A percentile compares a stretch with the other conserved stretches of the same genome.
These are phyloP conservation scores for Aechmea fasciata DNA, from an alignment of 176 grass and related monocot species.

Conservation along the genomic window DNA sequence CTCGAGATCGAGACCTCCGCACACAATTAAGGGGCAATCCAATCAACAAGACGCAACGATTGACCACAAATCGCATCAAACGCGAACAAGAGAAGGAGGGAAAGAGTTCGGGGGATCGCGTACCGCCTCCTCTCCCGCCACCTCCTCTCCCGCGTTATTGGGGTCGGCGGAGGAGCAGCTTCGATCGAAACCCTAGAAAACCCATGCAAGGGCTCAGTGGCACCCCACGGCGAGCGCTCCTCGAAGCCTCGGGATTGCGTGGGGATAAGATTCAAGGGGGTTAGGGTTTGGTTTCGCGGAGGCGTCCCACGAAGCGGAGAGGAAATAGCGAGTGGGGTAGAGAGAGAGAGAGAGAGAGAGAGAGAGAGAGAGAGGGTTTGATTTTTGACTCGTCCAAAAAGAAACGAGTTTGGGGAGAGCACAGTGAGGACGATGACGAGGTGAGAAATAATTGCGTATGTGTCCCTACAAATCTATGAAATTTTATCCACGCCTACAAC, in stretches of 20 bases:
- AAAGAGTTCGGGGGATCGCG: neutral
- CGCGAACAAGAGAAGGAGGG: neutral
- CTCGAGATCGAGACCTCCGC: neutral
- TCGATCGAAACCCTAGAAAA: neutral
- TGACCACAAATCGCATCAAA: neutral
- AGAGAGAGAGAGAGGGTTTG: neutral
- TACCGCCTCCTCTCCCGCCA: neutral
- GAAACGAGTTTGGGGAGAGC: conserved; percentile 47
- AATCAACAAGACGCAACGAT: neutral
- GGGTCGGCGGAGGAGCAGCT: neutral
- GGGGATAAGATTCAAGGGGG: neutral
- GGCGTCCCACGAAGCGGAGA: neutral
- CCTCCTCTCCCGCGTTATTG: neutral
- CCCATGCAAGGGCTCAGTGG: neutral
- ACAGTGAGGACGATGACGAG: conserved; percentile 27
- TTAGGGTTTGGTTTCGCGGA: neutral
- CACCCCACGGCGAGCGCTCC: neutral
- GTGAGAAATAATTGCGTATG: conserved; percentile 10
- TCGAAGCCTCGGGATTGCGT: neutral
- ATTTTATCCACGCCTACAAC: no score
- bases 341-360: conserved; percentile 12
- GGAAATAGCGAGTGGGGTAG: neutral
- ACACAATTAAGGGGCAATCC: neutral
- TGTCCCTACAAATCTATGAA: no score
- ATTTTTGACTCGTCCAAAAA: conserved; percentile 8